Base-by-base conservation (phyloP, 345 rosid genomes). In the Turnera subulata region DNA sequence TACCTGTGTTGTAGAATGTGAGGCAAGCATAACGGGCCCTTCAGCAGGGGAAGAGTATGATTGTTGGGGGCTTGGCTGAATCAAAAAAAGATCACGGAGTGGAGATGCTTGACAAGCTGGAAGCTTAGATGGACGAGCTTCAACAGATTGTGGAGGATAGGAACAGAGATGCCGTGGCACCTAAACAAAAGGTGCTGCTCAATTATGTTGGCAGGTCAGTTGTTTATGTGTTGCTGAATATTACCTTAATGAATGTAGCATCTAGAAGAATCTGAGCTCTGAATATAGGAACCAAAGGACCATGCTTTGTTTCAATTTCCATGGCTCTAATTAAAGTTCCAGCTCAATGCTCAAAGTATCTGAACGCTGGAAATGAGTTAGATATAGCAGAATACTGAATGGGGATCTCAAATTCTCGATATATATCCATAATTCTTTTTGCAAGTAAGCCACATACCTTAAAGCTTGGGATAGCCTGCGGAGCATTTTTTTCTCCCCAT, bases 121-220 rank as follows among this genome's bases (percentile, higher is more conserved):
- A 93, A 70, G 75, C 72, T 62, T 96, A 94, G 61, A 73, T 93
- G 89, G 85, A 83, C 38, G 96, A 93, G 66, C 82, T 93, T 72
- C 83, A 86, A 60, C 72, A 82, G 81, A 86, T 85, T 54, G 94
- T 87, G 63, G 96, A 83, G 77, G 84, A 80, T 44, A 85, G 89
- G 65, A 77, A 89, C 54, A 83, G 97, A 85, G 99, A 93, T 47
- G 99, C 82, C 0, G 91, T 89, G 59, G 94, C 87, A 42, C 76
- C 91, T 12, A 93, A 85, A 65, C 99, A 93, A 73, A 93, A 81
- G 81, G 94, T 89, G 66, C 72, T 93, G 62, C 99, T 93, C 58
- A 79, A 73, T 43, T 93, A 83, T 66, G 94, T 93, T 54, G 88
- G 99, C 64, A 76, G 87, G 99, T 93, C 53, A 76, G 87, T 39